These are phyloP conservation scores for Fusarium miscanthi DNA, from an alignment of 2,329 filamentous ascomycete species.

Conservation along the genomic window DNA sequence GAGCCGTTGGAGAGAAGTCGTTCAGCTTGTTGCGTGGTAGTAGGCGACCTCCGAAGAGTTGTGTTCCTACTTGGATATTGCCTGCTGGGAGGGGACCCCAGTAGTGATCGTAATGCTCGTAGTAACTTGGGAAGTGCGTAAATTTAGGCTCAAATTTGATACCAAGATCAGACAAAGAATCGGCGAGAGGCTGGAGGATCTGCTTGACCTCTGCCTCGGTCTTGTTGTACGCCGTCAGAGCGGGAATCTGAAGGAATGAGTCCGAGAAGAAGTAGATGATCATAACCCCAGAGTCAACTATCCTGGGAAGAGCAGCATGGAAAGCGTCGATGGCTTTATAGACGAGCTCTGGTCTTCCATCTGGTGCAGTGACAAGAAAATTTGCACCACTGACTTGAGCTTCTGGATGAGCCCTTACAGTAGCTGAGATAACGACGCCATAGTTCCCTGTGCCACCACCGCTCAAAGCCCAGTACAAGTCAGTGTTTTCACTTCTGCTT, in stretches of 20 bases:
- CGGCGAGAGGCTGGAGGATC: conserved; percentile 50
- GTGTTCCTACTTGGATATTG: conserved; percentile 48
- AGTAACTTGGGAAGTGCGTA: conserved; percentile 39
- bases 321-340: conserved; percentile 40
- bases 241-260: conserved; percentile 26
- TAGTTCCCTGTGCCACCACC: conserved; percentile 70
- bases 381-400: conserved; percentile 51
- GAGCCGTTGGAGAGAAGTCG: conserved; percentile 14
- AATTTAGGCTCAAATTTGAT: conserved; percentile 15
- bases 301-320: conserved; percentile 40
- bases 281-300: conserved; percentile 61
- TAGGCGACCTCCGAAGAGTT: conserved; percentile 55
- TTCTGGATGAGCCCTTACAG: conserved; percentile 60
- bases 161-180: conserved; percentile 22
- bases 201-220: conserved; percentile 52
- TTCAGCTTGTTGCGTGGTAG: conserved; percentile 52
- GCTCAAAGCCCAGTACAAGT: conserved; percentile 72
- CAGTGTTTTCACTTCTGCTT: conserved; percentile 58
- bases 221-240: conserved; percentile 59
- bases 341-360: conserved; percentile 11
- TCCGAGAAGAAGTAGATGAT: conserved; percentile 51
- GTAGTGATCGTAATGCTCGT: conserved; percentile 58
- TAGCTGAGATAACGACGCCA: conserved; percentile 66
- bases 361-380: conserved; percentile 17
- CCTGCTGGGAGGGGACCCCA: conserved; percentile 54